Evolutionary conservation across 140 eudicot genomes (phyloP), one percentile per base, ranked within the genome.

Genomic region (Eryngium alpinum): DNA sequence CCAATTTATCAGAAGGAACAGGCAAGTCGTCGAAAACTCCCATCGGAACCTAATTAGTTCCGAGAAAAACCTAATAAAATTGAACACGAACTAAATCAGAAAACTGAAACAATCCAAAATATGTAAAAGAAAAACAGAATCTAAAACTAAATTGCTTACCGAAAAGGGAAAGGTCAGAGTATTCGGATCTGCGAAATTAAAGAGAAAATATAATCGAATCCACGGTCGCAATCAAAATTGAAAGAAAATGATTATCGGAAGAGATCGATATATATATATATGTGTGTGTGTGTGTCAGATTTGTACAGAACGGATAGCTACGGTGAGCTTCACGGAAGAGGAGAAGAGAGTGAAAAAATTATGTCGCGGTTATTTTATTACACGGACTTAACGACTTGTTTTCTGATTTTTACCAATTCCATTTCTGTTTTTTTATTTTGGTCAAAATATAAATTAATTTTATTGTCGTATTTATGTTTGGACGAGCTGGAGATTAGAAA

Each of bases 1-100:
- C n/a, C n/a, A n/a, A n/a, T 88, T 95, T 93, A 50, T 95, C 97
- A 27, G 85, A 80, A 65, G 99, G 89, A 84, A 95, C 92, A 43
- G 99, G 99, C 67, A 95, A 89, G 25, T 96, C 97, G 71, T 95
- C 99, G 72, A 95, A 95, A 65, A 92, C 88, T 77, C 97, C 97
- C 99, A 95, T 95, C 81, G 52, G 84, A 38, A 82, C 66, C 84
- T 81, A 52, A 74, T 0, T 79, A 53, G 86, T 86, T 89, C 82
- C 79, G 29, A 62, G 69, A 10, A 9, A 44, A 21, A 11, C 52
- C 63, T 28, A 27, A 16, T n/a, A 29, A 67, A 66, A 15, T 17
- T 1, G n/a, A 10, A 52, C 31, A 18, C 21, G 29, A 52, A n/a
- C 76, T 76, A 19, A 52, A 77, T 28, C 31, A 33, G n/a, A 62